Evolutionary conservation across 108 stramenopile genomes (phyloP).

Genomic region (Fistulifera solaris): DNA sequence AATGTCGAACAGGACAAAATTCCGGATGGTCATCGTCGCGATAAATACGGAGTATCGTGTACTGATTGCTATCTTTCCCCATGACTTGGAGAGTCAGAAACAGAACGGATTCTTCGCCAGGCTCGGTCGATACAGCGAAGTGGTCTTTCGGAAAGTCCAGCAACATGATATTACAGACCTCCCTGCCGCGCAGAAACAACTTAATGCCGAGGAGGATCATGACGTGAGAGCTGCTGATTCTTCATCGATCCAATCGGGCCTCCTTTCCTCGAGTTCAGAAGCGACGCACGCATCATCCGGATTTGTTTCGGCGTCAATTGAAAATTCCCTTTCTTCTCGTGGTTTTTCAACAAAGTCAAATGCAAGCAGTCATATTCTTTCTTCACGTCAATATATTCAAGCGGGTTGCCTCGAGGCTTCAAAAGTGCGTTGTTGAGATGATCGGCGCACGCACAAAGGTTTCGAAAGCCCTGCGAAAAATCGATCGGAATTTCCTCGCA

Average conservation of each 20-base stretch:
- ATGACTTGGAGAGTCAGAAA: neutral
- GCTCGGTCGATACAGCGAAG: neutral
- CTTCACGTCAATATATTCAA: neutral
- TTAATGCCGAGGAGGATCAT: constrained; percentile 3
- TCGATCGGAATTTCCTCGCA: too few relatives aligned
- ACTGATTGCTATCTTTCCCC: neutral
- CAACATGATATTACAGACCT: neutral
- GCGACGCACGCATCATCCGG: neutral
- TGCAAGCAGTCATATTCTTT: neutral
- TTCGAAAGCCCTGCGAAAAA: too few relatives aligned
- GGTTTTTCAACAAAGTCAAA: neutral
- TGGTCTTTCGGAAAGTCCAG: neutral
- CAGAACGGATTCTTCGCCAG: neutral
- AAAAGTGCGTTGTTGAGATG: neutral
- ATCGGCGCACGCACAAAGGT: neutral
- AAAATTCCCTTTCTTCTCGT: constrained; percentile 3
- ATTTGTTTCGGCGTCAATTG: neutral
- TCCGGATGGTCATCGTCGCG: constrained; percentile 5
- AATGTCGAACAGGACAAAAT: constrained; percentile 4
- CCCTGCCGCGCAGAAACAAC: constrained; percentile 3
- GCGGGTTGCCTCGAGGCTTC: neutral
- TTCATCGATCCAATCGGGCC: neutral
- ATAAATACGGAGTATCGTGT: neutral
- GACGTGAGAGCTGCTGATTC: neutral
- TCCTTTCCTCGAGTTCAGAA: neutral